These are phyloP conservation scores for Elsinoe perseae DNA, from an alignment of 2,329 filamentous ascomycete genomes.

Conservation along the genomic window DNA sequence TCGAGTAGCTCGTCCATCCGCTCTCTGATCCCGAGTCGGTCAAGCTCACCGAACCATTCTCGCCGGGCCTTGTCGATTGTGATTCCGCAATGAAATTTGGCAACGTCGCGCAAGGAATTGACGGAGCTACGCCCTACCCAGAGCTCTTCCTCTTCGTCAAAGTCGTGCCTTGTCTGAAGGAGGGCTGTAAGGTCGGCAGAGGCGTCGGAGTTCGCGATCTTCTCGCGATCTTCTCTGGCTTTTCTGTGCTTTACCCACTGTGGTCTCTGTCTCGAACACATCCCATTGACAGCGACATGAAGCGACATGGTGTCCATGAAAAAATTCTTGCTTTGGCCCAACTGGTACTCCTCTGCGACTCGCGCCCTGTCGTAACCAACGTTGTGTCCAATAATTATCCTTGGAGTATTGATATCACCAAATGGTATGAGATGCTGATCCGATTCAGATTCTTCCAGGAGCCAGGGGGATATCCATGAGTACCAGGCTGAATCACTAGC, in stretches of 20 bases:
- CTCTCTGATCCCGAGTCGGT: constrained; percentile 59
- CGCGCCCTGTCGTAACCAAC: constrained; percentile 90
- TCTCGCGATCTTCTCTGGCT: constrained; percentile 73
- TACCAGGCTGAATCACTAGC: constrained; percentile 89
- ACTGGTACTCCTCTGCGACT: constrained; percentile 78
- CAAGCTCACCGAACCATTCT: constrained; percentile 77
- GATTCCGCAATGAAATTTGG: constrained; percentile 88
- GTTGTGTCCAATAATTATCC: constrained; percentile 88
- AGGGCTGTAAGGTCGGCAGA: constrained; percentile 64
- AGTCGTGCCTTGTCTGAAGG: constrained; percentile 53
- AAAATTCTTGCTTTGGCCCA: constrained; percentile 72
- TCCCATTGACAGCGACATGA: constrained; percentile 95
- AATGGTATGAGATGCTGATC: constrained; percentile 78
- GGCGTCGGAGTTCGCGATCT: constrained; percentile 62
- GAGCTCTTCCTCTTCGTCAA: constrained; percentile 77
- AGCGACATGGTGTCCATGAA: constrained; percentile 98
- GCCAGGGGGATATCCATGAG: constrained; percentile 92
- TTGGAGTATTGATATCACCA: constrained; percentile 63
- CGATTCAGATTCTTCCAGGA: constrained; percentile 71
- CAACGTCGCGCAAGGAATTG: constrained; percentile 91
- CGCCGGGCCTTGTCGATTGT: constrained; percentile 83
- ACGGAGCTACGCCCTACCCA: constrained; percentile 94
- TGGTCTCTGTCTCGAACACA: constrained; percentile 93
- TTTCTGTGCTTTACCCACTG: constrained; percentile 98
- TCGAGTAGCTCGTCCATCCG: constrained; percentile 78